Evolutionary conservation across 805 yeast genomes (phyloP).

Genomic region (Monosporozyma yasuniensis): DNA sequence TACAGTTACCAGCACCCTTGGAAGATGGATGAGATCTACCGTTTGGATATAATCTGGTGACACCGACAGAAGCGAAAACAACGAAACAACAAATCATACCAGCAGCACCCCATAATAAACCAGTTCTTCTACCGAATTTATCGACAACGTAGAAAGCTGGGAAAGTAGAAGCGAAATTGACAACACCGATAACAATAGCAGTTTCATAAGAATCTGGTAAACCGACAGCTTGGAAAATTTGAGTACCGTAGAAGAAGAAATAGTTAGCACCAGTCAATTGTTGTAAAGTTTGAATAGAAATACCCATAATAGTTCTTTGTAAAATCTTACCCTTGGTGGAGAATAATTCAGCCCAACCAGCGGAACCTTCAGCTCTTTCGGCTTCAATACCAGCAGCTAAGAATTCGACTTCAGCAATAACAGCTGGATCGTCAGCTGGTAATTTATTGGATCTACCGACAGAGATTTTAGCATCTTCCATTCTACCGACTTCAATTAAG

Average conservation of each 20-base stretch:
- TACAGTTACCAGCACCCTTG: slow-evolving; percentile 53
- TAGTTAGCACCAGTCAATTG: slow-evolving; percentile 55
- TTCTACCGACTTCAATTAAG: slow-evolving; percentile 44
- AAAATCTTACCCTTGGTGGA: slow-evolving; percentile 61
- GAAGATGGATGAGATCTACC: slow-evolving; percentile 35
- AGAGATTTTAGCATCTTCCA: slow-evolving; percentile 56
- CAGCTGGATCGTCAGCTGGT: slow-evolving; percentile 44
- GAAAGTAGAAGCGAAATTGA: slow-evolving; percentile 52
- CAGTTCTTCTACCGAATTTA: slow-evolving; percentile 44
- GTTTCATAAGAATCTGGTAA: slow-evolving; percentile 51
- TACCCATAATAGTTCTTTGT: slow-evolving; percentile 41
- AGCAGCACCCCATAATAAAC: slow-evolving; percentile 40
- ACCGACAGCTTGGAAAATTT: slow-evolving; percentile 55
- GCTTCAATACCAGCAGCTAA: slow-evolving; percentile 42
- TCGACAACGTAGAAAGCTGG: slow-evolving; percentile 45
- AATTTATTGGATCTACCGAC: slow-evolving; percentile 53
- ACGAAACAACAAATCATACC: slow-evolving; percentile 40
- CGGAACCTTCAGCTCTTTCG: slow-evolving; percentile 53
- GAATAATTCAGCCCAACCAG: slow-evolving; percentile 55
- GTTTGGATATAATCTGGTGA: slow-evolving; percentile 34
- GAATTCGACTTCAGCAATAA: slow-evolving; percentile 47
- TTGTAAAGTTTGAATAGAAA: slow-evolving; percentile 49
- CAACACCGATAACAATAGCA: slow-evolving; percentile 50
- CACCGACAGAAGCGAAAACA: slow-evolving; percentile 54
- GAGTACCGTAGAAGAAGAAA: slow-evolving; percentile 59